Conservation (phyloP, 352 stramenopile genomes). For the Elongisporangium anandrum region DNA sequence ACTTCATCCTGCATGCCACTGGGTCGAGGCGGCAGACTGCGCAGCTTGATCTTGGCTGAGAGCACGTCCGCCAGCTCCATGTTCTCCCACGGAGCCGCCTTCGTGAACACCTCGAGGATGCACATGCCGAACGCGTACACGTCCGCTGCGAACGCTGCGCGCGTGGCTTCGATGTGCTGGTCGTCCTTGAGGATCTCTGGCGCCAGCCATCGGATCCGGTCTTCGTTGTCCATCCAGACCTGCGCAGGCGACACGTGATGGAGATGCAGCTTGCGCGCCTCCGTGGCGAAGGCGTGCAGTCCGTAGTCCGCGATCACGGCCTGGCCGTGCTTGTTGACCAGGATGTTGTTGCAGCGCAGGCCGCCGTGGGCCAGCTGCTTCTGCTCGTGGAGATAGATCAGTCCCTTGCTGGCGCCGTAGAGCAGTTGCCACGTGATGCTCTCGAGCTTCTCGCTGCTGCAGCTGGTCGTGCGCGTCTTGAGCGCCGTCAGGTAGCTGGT, state of each 20-base stretch:
- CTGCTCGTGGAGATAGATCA: slow-evolving; percentile 63
- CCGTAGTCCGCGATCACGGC: slow-evolving; percentile 59
- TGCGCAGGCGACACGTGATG: slow-evolving; percentile 22
- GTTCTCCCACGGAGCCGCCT: slow-evolving; percentile 37
- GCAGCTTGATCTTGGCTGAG: slow-evolving; percentile 47
- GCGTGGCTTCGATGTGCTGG: slow-evolving; percentile 10
- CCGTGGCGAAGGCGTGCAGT: slow-evolving; percentile 29
- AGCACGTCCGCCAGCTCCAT: slow-evolving; percentile 43
- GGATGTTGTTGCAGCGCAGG: slow-evolving; percentile 59
- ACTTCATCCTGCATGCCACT: slow-evolving; percentile 28
- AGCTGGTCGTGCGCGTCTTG: slow-evolving; percentile 29
- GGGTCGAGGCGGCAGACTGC: slow-evolving; percentile 46
- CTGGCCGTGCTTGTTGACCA: slow-evolving; percentile 65
- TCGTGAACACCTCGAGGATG: slow-evolving; percentile 61
- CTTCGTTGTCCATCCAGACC: slow-evolving; percentile 30
- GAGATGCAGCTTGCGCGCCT: slow-evolving; percentile 34
- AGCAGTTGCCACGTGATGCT: slow-evolving; percentile 48
- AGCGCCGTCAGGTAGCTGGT: slow-evolving; percentile 43
- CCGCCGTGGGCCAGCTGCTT: slow-evolving; percentile 49
- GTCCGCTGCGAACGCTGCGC: slow-evolving; percentile 40
- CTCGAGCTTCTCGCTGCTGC: slow-evolving; percentile 25
- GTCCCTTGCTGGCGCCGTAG: slow-evolving; percentile 47
- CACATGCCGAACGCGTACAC: slow-evolving; percentile 81
- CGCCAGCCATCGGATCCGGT: slow-evolving; percentile 62
- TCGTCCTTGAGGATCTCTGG: slow-evolving; percentile 52